Evolutionary conservation across 441 rosid genomes (phyloP), one percentile per base, ranked within the genome.

Genomic region (Bruguiera hainesii): DNA sequence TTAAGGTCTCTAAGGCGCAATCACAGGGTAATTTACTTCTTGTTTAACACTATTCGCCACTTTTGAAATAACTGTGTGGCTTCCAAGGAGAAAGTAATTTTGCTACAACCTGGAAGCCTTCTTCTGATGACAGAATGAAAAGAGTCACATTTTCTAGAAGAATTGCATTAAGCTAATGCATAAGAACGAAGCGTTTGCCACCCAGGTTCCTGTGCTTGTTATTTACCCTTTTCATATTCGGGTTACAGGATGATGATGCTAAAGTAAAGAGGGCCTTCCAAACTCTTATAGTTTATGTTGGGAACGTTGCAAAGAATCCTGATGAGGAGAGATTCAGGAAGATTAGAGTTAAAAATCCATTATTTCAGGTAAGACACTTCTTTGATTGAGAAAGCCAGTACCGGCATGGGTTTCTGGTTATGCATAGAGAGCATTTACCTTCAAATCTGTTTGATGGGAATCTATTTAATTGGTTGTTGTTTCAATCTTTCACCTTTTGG

Each of bases 201-300:
- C 48, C 48, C 48, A 42, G 48, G 13, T 42, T 42, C 48, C 48
- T 13, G 48, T 42, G 48, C 18, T 11, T 42, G 4, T 13, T 42
- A 13, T 42, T 13, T 42, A 11, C 18, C 18, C 48, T 42, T 42
- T 42, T 42, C 48, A 13, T 42, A 42, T 2, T 42, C 15, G 18
- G 18, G 18, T 42, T 72, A 90, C 72, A 92, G 99, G 96, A 87
- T 68, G 98, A 90, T 48, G 98, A 92, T 70, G 90, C 84, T 69
- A 90, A 86, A 81, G 97, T 92, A 78, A 90, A 92, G 85, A 85
- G 85, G 77, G 99, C 97, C 48, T 90, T 95, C 76, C 93, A 90
- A 81, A 92, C 99, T 21, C 93, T 95, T 65, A 84, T 92, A 65
- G 87, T 96, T 19, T 95, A 90, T 79, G 67, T 92, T 23, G 97